Percentiles rank a stretch among this genome's conserved stretches.
Conservation (phyloP, 768 basidiomycete genomes). For the Galerina sulciceps region DNA sequence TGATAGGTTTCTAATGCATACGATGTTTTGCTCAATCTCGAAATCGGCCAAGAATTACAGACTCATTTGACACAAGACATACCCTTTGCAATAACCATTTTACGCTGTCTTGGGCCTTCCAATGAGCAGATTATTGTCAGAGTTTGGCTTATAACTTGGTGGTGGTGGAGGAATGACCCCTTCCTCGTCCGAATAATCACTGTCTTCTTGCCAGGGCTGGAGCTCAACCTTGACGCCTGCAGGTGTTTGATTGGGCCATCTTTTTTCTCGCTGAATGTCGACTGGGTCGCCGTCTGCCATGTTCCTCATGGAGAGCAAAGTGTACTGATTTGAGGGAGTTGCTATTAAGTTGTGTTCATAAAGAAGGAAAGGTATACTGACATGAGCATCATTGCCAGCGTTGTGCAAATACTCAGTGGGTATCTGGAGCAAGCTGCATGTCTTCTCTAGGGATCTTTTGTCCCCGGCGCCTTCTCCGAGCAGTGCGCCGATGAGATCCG, state of each 20-base stretch:
- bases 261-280: slow-evolving; percentile 75
- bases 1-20: too few relatives aligned
- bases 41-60: too few relatives aligned
- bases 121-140: not conserved
- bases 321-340: slow-evolving; percentile 55
- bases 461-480: slow-evolving; percentile 61
- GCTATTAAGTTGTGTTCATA: not conserved
- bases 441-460: slow-evolving; percentile 58
- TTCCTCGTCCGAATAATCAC: slow-evolving; percentile 50
- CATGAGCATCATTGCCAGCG: slow-evolving; percentile 86
- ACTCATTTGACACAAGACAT: too few relatives aligned
- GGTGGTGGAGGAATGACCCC: slow-evolving; percentile 33
- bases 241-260: slow-evolving; percentile 72
- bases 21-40: too few relatives aligned
- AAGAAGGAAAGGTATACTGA: slow-evolving; percentile 36
- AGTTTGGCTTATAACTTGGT: slow-evolving; percentile 8
- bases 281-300: slow-evolving; percentile 80
- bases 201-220: slow-evolving; percentile 62
- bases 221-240: slow-evolving; percentile 58
- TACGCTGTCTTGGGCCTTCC: not conserved
- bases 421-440: slow-evolving; percentile 68
- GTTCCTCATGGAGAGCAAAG: slow-evolving; percentile 61
- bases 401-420: slow-evolving; percentile 68
- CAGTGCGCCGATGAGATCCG: slow-evolving; percentile 75
- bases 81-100: too few relatives aligned